Percentiles rank a stretch among this genome's conserved stretches.
These are phyloP conservation scores for Aureobasidium namibiae DNA, from an alignment of 2,329 filamentous ascomycete genomes.

Conservation along the genomic window DNA sequence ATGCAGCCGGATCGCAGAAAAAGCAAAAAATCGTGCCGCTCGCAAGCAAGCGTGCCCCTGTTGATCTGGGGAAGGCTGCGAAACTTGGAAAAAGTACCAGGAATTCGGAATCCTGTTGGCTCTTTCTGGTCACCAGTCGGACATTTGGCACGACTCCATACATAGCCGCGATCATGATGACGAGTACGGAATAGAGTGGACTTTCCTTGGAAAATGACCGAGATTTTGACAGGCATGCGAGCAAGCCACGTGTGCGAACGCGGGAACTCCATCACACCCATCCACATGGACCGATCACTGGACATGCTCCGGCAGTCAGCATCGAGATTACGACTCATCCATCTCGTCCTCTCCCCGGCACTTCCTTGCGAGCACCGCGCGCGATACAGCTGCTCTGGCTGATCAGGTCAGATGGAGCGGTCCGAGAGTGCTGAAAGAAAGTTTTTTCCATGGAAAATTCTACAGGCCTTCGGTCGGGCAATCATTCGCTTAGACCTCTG, in stretches of 20 bases:
- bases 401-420: not conserved
- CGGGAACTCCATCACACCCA: not conserved
- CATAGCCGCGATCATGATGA: not conserved
- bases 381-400: not conserved
- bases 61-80: slow-evolving; percentile 3
- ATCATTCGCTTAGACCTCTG: slow-evolving; percentile 5
- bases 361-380: not conserved
- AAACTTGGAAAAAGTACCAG: not conserved
- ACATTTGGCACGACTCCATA: not conserved
- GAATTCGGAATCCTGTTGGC: not conserved
- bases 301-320: not conserved
- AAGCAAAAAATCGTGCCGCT: slow-evolving; percentile 7
- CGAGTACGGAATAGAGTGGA: not conserved
- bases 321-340: not conserved
- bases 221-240: not conserved
- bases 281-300: not conserved
- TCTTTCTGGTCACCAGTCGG: not conserved
- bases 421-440: not conserved
- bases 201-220: not conserved
- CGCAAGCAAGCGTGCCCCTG: not conserved
- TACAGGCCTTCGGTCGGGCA: slow-evolving; percentile 1
- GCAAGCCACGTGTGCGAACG: slow-evolving; percentile 3
- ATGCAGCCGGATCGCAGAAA: not conserved
- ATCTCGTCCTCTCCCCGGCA: not conserved
- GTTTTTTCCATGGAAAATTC: slow-evolving; percentile 8